phyloP scores from a whole-genome alignment of 2,329 filamentous ascomycete species.

The Xylogone sp. region DNA sequence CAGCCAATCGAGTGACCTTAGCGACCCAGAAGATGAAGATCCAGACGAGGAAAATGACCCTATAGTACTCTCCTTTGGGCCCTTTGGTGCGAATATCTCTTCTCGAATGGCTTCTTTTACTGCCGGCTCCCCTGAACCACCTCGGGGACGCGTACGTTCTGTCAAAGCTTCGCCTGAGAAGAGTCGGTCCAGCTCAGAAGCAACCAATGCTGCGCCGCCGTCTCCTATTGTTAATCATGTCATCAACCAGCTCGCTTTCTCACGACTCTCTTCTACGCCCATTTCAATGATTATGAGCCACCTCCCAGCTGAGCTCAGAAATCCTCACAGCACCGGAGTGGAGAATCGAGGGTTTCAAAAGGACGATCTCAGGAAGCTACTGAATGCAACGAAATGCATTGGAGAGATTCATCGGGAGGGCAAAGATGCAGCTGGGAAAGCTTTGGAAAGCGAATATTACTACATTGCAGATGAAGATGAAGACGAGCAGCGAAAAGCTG shows the following conservation, averaged over 20 bases:
- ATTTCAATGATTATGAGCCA: slow-evolving; percentile 86
- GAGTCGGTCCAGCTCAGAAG: slow-evolving; percentile 19
- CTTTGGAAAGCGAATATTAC: slow-evolving; percentile 94
- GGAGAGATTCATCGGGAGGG: slow-evolving; percentile 87
- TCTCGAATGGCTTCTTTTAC: slow-evolving; percentile 75
- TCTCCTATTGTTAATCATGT: slow-evolving; percentile 72
- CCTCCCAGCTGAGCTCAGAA: slow-evolving; percentile 65
- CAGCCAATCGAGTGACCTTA: slow-evolving; percentile 48
- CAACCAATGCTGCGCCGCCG: slow-evolving; percentile 35
- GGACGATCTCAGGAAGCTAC: slow-evolving; percentile 63
- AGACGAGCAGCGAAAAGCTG: slow-evolving; percentile 73
- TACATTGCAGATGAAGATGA: slow-evolving; percentile 86
- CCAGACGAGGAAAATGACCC: slow-evolving; percentile 94
- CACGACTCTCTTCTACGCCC: slow-evolving; percentile 85
- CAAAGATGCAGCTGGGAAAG: slow-evolving; percentile 92
- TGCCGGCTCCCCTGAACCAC: slow-evolving; percentile 57
- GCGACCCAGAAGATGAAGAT: slow-evolving; percentile 58
- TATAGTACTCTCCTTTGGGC: slow-evolving; percentile 86
- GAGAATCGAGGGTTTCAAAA: slow-evolving; percentile 48
- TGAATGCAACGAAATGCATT: slow-evolving; percentile 73
- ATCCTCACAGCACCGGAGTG: slow-evolving; percentile 17
- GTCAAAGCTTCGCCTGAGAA: slow-evolving; percentile 17
- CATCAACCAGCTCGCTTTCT: slow-evolving; percentile 93
- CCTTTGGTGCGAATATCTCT: slow-evolving; percentile 83
- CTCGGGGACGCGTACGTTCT: slow-evolving; percentile 19